Base-by-base conservation (phyloP, 73 alveolate species). In the Stentor roeselii region DNA sequence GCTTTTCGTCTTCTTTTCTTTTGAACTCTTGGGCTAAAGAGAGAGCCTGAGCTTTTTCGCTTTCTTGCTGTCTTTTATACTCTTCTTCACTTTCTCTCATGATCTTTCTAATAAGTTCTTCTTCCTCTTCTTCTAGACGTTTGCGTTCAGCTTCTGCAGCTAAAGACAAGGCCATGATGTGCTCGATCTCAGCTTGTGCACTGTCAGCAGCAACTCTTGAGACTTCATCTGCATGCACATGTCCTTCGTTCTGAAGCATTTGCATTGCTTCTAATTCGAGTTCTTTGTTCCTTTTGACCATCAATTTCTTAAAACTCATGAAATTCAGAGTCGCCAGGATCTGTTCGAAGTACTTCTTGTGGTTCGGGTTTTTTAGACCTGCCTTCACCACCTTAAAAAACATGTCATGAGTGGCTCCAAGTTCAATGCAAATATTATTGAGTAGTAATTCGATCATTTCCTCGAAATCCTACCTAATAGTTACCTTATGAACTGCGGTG, bases 221-320 rank as follows among this genome's bases (percentile, higher is more conserved):
- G 35, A 60, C 87, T 3, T 78, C 50, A 35, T 84, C 86, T 36
- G 39, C 78, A 60, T 36, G 36, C 15, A 74, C 83, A 59, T 59
- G 78, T 3, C 58, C 78, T 41, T 41, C 60, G 82, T 36, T 42
- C 83, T 58, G 60, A 2, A 31, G 85, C 60, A 85, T 86, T 84
- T 36, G 86, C 83, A 91, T 42, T 3, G 97, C 96, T 78, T 95
- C 92, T 75, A 74, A 75, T 80, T 95, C 95, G 6, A 95, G 87
- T 84, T 94, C 98, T 37, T 90, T 84, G 75, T 95, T 93, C 76
- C 95, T 83, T 75, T 91, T 88, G 39, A 83, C 91, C 99, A 95
- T 94, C 80, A 95, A 88, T 78, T 93, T 89, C 83, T 94, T 94
- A 82, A 94, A 94, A 34, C 88, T 39, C 39, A 78, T 60, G 85